Conservation (phyloP, 2,329 filamentous ascomycete species). For the Epicoccum sorghinum region DNA sequence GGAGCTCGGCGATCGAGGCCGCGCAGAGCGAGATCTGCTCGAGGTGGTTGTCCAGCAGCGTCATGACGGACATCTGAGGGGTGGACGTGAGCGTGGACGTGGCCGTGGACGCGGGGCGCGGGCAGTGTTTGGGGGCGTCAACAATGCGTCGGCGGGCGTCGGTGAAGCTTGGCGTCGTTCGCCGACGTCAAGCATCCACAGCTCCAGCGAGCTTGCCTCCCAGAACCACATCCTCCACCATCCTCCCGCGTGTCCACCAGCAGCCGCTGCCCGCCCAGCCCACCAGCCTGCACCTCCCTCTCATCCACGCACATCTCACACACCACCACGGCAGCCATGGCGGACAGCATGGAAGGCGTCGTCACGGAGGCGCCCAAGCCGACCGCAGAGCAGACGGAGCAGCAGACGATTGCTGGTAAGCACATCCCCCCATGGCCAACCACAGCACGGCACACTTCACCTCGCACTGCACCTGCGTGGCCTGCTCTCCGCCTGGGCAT, state of each 20-base stretch:
- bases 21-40: conserved; percentile 59
- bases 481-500: conserved; percentile 25
- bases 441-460: conserved; percentile 25
- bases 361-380: conserved; percentile 50
- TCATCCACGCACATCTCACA: conserved; percentile 6
- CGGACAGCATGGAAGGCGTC: conserved; percentile 59
- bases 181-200: conserved; percentile 14
- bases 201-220: conserved; percentile 20
- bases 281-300: conserved; percentile 22
- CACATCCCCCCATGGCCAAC: background rate
- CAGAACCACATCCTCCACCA: conserved; percentile 23
- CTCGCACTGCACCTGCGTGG: conserved; percentile 31
- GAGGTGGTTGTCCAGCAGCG: conserved; percentile 55
- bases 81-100: background rate
- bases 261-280: background rate
- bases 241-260: conserved; percentile 1
- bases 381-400: conserved; percentile 49
- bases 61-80: conserved; percentile 39
- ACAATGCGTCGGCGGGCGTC: background rate
- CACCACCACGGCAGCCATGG: conserved; percentile 47
- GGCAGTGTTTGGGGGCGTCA: conserved; percentile 12
- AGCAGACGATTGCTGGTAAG: conserved; percentile 50
- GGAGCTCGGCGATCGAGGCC: conserved; percentile 55
- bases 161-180: conserved; percentile 1
- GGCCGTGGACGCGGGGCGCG: background rate